Evolutionary conservation across 768 basidiomycete species (phyloP).

Genomic region (Russula lepida): DNA sequence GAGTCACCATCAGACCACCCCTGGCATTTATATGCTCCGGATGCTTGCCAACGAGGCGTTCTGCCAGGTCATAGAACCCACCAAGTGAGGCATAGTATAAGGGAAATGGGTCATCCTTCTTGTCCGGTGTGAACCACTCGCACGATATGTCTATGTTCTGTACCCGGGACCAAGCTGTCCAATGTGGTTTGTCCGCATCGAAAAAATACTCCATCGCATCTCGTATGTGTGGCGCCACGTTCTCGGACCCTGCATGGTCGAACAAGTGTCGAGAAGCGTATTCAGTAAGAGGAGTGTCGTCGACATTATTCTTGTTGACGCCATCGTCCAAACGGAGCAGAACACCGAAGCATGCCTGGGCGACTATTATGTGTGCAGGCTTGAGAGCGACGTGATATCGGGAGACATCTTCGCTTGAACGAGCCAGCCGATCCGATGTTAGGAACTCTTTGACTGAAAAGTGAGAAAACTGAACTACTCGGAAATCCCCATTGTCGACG

Average conservation of each 20-base stretch:
- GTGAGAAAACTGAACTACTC: conserved; percentile 9
- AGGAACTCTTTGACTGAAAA: conserved; percentile 7
- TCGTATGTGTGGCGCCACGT: not conserved
- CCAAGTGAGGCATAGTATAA: conserved; percentile 1
- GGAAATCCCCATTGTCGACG: not conserved
- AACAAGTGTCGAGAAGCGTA: not conserved
- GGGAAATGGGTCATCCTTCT: not conserved
- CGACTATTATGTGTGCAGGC: not conserved
- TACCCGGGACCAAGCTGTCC: not conserved
- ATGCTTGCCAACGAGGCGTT: not conserved
- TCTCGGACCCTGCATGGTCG: not conserved
- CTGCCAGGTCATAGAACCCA: not conserved
- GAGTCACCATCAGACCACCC: not conserved
- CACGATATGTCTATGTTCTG: not conserved
- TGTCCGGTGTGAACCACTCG: not conserved
- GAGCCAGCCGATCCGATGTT: not conserved
- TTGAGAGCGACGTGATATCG: not conserved
- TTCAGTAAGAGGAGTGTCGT: not conserved
- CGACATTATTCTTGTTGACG: not conserved
- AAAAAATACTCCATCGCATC: not conserved
- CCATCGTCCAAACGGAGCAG: not conserved
- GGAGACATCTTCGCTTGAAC: not conserved
- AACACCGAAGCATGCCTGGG: not conserved
- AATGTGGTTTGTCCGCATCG: not conserved
- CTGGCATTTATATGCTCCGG: not conserved